Evolutionary conservation across 345 rosid species (phyloP).

Genomic region (Moricandia arvensis): DNA sequence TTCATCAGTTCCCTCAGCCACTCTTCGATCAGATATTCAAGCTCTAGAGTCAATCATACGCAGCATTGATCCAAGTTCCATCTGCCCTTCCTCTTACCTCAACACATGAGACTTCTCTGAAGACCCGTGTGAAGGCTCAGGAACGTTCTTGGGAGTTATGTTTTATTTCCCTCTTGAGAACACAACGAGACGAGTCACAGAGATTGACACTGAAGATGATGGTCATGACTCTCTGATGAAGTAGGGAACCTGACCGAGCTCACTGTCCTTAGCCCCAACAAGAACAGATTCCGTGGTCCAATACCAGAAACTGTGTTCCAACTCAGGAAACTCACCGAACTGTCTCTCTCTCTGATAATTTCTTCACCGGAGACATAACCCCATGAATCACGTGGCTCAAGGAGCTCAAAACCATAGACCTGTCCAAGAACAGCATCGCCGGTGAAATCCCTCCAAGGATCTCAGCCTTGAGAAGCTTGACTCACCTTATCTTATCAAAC

Average conservation of each 20-base stretch:
- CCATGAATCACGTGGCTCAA: slow-evolving; percentile 33
- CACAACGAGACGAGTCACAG: slow-evolving; percentile 41
- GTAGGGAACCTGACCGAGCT: neutral
- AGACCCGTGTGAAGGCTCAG: slow-evolving; percentile 39
- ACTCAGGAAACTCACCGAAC: slow-evolving; percentile 46
- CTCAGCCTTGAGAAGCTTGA: slow-evolving; percentile 44
- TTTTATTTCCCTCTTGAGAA: slow-evolving; percentile 46
- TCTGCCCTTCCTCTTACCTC: slow-evolving; percentile 44
- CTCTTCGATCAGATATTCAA: slow-evolving; percentile 42
- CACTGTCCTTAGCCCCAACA: slow-evolving; percentile 37
- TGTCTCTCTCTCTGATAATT: slow-evolving; percentile 37
- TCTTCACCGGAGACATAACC: slow-evolving; percentile 53
- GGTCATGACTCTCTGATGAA: slow-evolving; percentile 27
- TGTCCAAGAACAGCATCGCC: slow-evolving; percentile 50
- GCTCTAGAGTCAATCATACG: slow-evolving; percentile 41
- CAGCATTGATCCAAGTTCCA: slow-evolving; percentile 51
- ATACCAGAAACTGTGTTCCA: slow-evolving; percentile 47
- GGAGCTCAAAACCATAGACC: slow-evolving; percentile 41
- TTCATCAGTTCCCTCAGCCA: slow-evolving; percentile 34
- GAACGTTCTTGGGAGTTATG: slow-evolving; percentile 49
- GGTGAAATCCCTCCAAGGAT: slow-evolving; percentile 44
- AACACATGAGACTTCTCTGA: slow-evolving; percentile 51
- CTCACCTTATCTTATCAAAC: slow-evolving; percentile 37
- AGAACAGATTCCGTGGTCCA: slow-evolving; percentile 58
- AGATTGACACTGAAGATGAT: slow-evolving; percentile 49